Conservation (phyloP, 2,329 filamentous ascomycete species). For the Claviceps maximensis region DNA sequence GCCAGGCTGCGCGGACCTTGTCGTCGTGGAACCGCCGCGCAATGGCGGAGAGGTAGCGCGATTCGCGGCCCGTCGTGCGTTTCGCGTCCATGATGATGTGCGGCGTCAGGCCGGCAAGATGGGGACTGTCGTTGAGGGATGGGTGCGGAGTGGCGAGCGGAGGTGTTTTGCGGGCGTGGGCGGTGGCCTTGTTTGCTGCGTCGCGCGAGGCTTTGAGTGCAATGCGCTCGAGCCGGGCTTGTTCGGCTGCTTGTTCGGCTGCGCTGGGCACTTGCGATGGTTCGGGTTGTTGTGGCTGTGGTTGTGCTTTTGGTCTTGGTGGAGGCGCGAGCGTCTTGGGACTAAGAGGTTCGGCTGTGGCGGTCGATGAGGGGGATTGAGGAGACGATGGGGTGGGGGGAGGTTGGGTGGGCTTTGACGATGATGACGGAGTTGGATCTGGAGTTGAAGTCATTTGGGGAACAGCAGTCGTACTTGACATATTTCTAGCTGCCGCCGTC, state of each 20-base stretch:
- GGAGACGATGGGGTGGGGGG: neutral
- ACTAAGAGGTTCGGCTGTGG: neutral
- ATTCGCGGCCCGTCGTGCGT: constrained; percentile 65
- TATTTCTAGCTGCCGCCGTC: neutral
- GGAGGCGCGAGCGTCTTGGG: neutral
- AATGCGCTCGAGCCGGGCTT: constrained; percentile 46
- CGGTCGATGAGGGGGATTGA: neutral
- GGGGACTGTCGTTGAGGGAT: constrained; percentile 40
- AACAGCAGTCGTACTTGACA: neutral
- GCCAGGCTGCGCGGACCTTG: constrained; percentile 55
- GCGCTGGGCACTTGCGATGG: neutral
- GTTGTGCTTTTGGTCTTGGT: no score
- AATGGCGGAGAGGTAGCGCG: constrained; percentile 54
- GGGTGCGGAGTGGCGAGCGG: constrained; percentile 41
- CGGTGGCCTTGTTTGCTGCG: constrained; percentile 42
- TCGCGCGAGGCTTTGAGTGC: constrained; percentile 40
- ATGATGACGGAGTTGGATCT: neutral
- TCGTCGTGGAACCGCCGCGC: constrained; percentile 39
- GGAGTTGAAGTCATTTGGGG: neutral
- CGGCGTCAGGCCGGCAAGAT: constrained; percentile 44
- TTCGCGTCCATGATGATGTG: constrained; percentile 67
- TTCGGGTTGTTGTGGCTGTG: neutral
- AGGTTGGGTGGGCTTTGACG: neutral
- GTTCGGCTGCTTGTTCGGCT: constrained; percentile 43
- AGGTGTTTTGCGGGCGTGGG: constrained; percentile 36